Conservation (phyloP, 306 rosid genomes). For the Pterocarpus macrocarpus region DNA sequence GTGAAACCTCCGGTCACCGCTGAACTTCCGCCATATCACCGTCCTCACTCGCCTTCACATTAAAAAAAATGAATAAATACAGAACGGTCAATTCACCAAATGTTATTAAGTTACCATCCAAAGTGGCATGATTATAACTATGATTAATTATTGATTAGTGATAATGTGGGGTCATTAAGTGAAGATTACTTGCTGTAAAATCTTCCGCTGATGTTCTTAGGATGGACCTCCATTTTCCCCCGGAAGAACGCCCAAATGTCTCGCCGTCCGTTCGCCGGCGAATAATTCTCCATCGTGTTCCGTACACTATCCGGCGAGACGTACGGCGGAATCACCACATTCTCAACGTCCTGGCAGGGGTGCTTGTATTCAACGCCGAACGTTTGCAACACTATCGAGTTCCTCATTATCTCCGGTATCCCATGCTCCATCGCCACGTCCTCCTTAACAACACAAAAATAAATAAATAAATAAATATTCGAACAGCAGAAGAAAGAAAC, state of each 20-base stretch:
- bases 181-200: conserved; percentile 77
- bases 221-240: conserved; percentile 85
- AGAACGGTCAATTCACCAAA: neutral
- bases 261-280: conserved; percentile 57
- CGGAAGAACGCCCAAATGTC: conserved; percentile 79
- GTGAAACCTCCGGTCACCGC: conserved; percentile 64
- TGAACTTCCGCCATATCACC: conserved; percentile 65
- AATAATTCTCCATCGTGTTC: conserved; percentile 49
- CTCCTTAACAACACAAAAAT: conserved; percentile 54
- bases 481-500: neutral
- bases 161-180: conserved; percentile 13
- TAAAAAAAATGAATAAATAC: neutral
- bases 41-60: conserved; percentile 70
- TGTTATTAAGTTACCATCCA: neutral
- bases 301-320: conserved; percentile 59
- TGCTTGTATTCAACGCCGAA: conserved; percentile 70
- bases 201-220: conserved; percentile 77
- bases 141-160: neutral
- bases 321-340: conserved; percentile 77
- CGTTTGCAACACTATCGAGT: conserved; percentile 73
- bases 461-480: neutral
- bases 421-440: conserved; percentile 70
- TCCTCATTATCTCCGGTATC: conserved; percentile 62
- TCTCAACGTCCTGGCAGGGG: conserved; percentile 78
- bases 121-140: neutral